Evolutionary conservation across 2,329 filamentous ascomycete genomes (phyloP).

Genomic region (Aspergillus sp.): DNA sequence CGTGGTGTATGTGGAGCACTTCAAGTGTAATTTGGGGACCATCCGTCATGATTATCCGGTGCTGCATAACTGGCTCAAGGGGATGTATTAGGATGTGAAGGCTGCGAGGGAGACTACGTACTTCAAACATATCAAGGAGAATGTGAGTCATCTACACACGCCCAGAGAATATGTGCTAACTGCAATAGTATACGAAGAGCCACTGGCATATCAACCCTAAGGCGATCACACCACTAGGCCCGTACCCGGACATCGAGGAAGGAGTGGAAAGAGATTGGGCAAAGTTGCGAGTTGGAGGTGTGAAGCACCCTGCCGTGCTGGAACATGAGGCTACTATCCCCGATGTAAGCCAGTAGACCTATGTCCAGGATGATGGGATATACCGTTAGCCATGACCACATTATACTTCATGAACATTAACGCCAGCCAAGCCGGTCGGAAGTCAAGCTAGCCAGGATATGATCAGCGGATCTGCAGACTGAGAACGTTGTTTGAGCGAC

Average conservation of each 20-base stretch:
- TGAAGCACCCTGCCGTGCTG: constrained; percentile 12
- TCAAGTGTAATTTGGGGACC: constrained; percentile 66
- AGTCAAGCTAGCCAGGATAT: no score
- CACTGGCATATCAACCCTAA: constrained; percentile 62
- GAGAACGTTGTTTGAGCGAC: no score
- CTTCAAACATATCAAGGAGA: constrained; percentile 70
- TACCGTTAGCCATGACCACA: no score
- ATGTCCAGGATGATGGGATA: not conserved
- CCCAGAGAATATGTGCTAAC: constrained; percentile 18
- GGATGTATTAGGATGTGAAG: constrained; percentile 59
- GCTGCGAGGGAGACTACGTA: constrained; percentile 63
- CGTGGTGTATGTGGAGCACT: constrained; percentile 65
- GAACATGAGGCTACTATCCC: constrained; percentile 10
- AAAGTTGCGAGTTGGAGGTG: constrained; percentile 43
- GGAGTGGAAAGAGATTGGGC: constrained; percentile 54
- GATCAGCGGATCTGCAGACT: no score
- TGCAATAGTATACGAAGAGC: constrained; percentile 56
- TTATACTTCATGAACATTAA: no score
- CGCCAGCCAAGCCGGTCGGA: no score
- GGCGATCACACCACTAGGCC: constrained; percentile 64
- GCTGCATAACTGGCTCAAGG: constrained; percentile 62
- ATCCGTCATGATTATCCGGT: constrained; percentile 63
- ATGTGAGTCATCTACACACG: constrained; percentile 27
- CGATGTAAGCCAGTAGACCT: not conserved
- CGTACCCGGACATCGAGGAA: constrained; percentile 60